Percentiles rank a stretch among this genome's conserved stretches.
Evolutionary conservation across 129 eudicot genomes (phyloP).

Genomic region (Arctium lappa): DNA sequence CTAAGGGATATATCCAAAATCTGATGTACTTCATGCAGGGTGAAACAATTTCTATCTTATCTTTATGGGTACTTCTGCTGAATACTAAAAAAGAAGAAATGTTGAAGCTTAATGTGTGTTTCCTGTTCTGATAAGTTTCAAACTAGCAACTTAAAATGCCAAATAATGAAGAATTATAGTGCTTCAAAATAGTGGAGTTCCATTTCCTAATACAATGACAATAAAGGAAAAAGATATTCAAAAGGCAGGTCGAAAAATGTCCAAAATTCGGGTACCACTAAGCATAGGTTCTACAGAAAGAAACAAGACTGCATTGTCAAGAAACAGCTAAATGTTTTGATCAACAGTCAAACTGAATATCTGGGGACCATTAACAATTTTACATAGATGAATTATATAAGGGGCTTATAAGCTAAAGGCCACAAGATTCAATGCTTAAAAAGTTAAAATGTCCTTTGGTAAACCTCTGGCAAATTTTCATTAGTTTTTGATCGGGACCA

Average conservation of each 20-base stretch:
- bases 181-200: background rate
- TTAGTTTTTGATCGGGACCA: slow-evolving; percentile 18
- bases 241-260: background rate
- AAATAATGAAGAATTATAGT: background rate
- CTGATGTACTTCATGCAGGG: background rate
- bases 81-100: background rate
- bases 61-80: background rate
- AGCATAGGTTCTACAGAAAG: background rate
- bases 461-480: slow-evolving; percentile 14
- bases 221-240: background rate
- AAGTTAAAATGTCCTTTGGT: background rate
- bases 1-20: background rate
- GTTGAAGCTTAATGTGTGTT: background rate
- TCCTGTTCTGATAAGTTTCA: background rate
- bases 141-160: background rate
- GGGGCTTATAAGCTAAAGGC: slow-evolving; percentile 18
- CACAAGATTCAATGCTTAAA: slow-evolving; percentile 12
- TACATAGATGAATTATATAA: slow-evolving; percentile 1
- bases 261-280: background rate
- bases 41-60: background rate
- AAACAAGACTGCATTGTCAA: background rate
- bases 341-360: slow-evolving; percentile 5
- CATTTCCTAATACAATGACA: background rate
- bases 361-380: slow-evolving; percentile 13
- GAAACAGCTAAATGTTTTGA: background rate